These are phyloP conservation scores for Suillus sp. DNA, from an alignment of 768 basidiomycete genomes.

Conservation along the genomic window DNA sequence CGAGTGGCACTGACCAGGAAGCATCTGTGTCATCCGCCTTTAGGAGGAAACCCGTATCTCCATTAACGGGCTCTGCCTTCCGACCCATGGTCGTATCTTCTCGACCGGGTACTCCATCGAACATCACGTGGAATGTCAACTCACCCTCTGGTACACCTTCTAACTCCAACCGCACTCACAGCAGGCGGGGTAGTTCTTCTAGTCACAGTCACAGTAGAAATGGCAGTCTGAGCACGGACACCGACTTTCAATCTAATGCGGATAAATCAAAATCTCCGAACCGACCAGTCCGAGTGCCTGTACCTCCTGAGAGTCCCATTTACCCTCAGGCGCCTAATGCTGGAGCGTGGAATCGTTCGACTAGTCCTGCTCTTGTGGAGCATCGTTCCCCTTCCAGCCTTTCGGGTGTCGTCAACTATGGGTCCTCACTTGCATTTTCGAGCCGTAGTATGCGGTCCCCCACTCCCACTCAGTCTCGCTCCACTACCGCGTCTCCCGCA, in stretches of 20 bases:
- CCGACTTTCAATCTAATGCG: constrained; percentile 24
- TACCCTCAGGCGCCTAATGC: constrained; percentile 35
- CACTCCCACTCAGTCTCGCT: constrained; percentile 70
- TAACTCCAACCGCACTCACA: constrained; percentile 30
- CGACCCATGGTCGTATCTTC: constrained; percentile 61
- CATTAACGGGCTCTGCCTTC: constrained; percentile 60
- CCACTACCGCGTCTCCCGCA: constrained; percentile 52
- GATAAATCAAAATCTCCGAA: constrained; percentile 45
- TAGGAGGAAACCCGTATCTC: constrained; percentile 71
- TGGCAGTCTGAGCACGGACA: constrained; percentile 55
- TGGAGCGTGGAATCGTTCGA: constrained; percentile 32
- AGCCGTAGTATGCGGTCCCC: constrained; percentile 54
- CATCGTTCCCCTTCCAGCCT: constrained; percentile 49
- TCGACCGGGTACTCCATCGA: constrained; percentile 65
- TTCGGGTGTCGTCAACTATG: constrained; percentile 49
- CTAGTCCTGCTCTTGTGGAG: constrained; percentile 33
- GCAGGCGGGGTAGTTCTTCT: constrained; percentile 31
- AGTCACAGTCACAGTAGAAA: constrained; percentile 56
- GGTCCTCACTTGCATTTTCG: constrained; percentile 45
- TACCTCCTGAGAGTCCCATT: constrained; percentile 61
- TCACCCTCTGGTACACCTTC: constrained; percentile 32
- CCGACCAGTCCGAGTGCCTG: constrained; percentile 56
- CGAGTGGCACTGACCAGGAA: constrained; percentile 42
- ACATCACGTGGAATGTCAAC: constrained; percentile 67
- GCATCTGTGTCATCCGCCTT: constrained; percentile 51